Conservation (phyloP, 176 grass and related monocot species). For the Saccharum officinarum region DNA sequence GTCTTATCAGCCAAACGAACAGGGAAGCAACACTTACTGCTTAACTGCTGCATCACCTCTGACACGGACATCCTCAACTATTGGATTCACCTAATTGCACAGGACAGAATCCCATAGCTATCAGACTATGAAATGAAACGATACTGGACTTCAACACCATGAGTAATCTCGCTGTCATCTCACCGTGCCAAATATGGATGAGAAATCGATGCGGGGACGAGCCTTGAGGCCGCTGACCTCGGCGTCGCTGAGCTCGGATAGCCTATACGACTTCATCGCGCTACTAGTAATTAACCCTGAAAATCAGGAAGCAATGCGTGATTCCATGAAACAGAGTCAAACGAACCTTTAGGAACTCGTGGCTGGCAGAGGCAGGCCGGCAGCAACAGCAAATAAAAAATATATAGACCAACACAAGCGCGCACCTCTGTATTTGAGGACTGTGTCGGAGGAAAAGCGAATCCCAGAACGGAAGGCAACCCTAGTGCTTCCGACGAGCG, state of each 20-base stretch:
- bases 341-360: neutral
- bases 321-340: neutral
- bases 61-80: conserved; percentile 80
- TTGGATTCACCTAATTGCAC: conserved; percentile 72
- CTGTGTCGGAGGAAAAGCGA: neutral
- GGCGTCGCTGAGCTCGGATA: conserved; percentile 68
- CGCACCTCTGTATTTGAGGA: conserved; percentile 33
- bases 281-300: conserved; percentile 50
- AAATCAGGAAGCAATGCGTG: neutral
- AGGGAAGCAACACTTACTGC: conserved; percentile 48
- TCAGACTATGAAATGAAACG: neutral
- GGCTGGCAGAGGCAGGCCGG: neutral
- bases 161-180: neutral
- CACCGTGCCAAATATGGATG: conserved; percentile 88
- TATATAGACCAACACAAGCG: neutral
- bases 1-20: too few species aligned
- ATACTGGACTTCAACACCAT: neutral
- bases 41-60: conserved; percentile 87
- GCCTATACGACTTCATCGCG: conserved; percentile 85
- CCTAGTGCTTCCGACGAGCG: neutral
- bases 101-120: neutral
- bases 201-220: conserved; percentile 88
- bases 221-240: conserved; percentile 77
- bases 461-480: neutral
- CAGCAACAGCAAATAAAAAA: neutral